Evolutionary conservation across 768 basidiomycete genomes (phyloP).

Genomic region (Kwoniella heveanensis): DNA sequence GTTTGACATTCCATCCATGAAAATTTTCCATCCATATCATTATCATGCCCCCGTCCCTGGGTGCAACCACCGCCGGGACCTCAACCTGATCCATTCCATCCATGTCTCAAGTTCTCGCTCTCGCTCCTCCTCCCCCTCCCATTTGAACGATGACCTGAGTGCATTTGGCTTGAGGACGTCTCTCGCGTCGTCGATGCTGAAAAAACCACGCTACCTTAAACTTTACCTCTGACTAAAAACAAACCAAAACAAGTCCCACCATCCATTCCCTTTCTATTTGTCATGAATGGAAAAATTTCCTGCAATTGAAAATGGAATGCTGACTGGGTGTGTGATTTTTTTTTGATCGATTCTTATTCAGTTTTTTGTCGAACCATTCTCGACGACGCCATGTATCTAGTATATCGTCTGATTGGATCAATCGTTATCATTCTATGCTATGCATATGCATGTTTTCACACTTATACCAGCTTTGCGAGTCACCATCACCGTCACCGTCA

Average conservation of each 20-base stretch:
- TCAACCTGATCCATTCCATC: background rate
- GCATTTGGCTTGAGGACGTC: conserved; percentile 54
- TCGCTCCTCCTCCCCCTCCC: background rate
- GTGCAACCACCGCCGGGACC: background rate
- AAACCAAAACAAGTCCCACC: background rate
- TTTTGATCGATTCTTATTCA: no score
- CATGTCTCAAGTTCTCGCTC: no score
- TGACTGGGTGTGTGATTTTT: no score
- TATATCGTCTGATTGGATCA: no score
- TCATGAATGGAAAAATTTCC: background rate
- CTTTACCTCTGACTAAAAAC: conserved; percentile 21
- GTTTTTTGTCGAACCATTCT: no score
- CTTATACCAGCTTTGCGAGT: no score
- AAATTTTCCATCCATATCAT: conserved; percentile 11
- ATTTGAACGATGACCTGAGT: conserved; percentile 50
- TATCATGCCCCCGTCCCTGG: background rate
- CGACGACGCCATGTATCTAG: no score
- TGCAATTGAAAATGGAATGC: background rate
- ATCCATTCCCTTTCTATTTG: background rate
- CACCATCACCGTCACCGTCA: no score
- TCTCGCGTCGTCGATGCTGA: conserved; percentile 44
- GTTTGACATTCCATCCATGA: background rate
- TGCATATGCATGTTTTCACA: no score
- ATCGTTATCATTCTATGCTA: no score
- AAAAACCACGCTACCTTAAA: conserved; percentile 49